phyloP scores from a whole-genome alignment of 2,329 filamentous ascomycete genomes.

The Neonectria ditissima region DNA sequence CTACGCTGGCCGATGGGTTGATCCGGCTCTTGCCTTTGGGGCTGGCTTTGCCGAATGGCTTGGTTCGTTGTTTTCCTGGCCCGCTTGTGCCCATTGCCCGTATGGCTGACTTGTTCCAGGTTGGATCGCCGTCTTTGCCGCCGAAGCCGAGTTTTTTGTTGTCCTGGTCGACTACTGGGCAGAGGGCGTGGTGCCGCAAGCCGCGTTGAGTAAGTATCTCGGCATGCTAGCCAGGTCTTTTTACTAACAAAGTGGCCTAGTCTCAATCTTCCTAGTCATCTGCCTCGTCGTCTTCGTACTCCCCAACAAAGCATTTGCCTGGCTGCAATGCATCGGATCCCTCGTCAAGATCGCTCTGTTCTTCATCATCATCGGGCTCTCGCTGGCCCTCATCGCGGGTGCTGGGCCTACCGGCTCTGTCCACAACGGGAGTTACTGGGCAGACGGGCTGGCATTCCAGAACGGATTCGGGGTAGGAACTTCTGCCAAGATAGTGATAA shows the following conservation, averaged over 20 bases:
- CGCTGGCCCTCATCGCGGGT: slow-evolving; percentile 25
- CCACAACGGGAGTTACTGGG: slow-evolving; percentile 28
- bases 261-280: slow-evolving; percentile 29
- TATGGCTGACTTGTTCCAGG: slow-evolving; percentile 15
- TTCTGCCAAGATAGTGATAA: not conserved
- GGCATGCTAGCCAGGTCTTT: not conserved
- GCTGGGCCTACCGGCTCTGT: slow-evolving; percentile 27
- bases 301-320: slow-evolving; percentile 32
- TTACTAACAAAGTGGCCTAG: not conserved
- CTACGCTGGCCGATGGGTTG: slow-evolving; percentile 36
- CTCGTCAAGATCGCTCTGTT: slow-evolving; percentile 35
- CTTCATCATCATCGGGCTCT: slow-evolving; percentile 31
- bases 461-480: slow-evolving; percentile 34
- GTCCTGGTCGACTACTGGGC: slow-evolving; percentile 32
- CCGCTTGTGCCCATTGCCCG: not conserved
- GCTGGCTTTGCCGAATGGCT: slow-evolving; percentile 40
- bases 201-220: slow-evolving; percentile 12
- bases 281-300: slow-evolving; percentile 32
- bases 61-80: slow-evolving; percentile 18
- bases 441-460: slow-evolving; percentile 15
- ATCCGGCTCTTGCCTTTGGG: slow-evolving; percentile 36
- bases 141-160: slow-evolving; percentile 32
- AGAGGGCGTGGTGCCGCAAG: slow-evolving; percentile 24
- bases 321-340: slow-evolving; percentile 35
- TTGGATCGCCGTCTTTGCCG: slow-evolving; percentile 34